Evolutionary conservation across 306 rosid genomes (phyloP).

Genomic region (Cercis canadensis): DNA sequence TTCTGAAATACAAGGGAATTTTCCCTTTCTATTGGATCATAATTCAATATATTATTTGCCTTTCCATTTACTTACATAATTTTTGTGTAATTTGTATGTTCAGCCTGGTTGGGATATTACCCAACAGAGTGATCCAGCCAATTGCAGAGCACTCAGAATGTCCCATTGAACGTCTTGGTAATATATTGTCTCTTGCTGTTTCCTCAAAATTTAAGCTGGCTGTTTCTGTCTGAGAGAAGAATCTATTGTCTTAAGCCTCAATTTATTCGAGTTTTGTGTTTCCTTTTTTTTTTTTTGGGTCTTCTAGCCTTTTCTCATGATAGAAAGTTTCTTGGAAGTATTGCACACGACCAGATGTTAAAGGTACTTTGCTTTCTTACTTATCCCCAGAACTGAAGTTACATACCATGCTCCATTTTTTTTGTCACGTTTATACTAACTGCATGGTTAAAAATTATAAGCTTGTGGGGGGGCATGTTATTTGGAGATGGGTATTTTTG

Average conservation of each 20-base stretch:
- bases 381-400: not conserved
- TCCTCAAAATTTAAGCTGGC: conserved; percentile 12
- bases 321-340: conserved; percentile 80
- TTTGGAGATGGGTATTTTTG: not conserved
- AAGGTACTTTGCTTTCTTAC: conserved; percentile 60
- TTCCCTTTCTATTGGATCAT: conserved; percentile 19
- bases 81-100: conserved; percentile 13
- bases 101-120: conserved; percentile 86
- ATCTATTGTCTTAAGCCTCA: conserved; percentile 9
- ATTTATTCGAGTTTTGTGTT: not conserved
- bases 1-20: conserved; percentile 32
- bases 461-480: conserved; percentile 4
- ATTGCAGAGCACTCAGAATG: conserved; percentile 90
- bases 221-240: not conserved
- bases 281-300: conserved; percentile 29
- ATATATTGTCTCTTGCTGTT: conserved; percentile 31
- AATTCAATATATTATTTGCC: conserved; percentile 7
- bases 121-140: conserved; percentile 87
- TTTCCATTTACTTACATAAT: conserved; percentile 14
- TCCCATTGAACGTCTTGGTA: conserved; percentile 94
- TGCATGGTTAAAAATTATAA: conserved; percentile 5
- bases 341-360: conserved; percentile 76
- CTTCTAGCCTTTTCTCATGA: conserved; percentile 80
- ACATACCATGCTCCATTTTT: not conserved
- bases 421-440: conserved; percentile 3